Evolutionary conservation across 2,329 filamentous ascomycete genomes (phyloP).

Genomic region (Pseudocercospora crystallina): DNA sequence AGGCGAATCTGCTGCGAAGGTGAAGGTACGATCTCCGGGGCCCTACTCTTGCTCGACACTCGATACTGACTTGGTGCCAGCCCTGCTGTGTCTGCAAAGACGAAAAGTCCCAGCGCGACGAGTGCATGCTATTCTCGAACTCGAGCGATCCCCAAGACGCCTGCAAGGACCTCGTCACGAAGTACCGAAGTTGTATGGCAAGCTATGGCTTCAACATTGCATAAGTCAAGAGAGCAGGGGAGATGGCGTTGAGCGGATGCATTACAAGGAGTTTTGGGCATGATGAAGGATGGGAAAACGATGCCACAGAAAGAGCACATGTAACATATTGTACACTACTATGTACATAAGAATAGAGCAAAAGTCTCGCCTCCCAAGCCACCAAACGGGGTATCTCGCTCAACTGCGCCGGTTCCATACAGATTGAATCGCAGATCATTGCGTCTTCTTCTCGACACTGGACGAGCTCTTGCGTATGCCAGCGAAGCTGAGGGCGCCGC

Average conservation of each 20-base stretch:
- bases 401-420: no score
- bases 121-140: slow-evolving; percentile 98
- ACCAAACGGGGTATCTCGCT: no score
- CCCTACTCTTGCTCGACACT: neutral
- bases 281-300: slow-evolving; percentile 4
- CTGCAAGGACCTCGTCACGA: slow-evolving; percentile 77
- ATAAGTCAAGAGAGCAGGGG: slow-evolving; percentile 10
- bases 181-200: slow-evolving; percentile 90
- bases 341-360: slow-evolving; percentile 10
- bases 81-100: slow-evolving; percentile 98
- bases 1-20: slow-evolving; percentile 41
- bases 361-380: slow-evolving; percentile 7
- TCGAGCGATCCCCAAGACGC: slow-evolving; percentile 78
- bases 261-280: neutral
- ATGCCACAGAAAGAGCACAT: slow-evolving; percentile 4
- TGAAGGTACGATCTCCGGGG: slow-evolving; percentile 38
- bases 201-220: slow-evolving; percentile 79
- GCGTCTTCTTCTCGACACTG: slow-evolving; percentile 40
- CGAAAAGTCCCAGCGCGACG: slow-evolving; percentile 87
- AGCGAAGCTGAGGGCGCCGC: slow-evolving; percentile 43
- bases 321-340: slow-evolving; percentile 19
- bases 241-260: slow-evolving; percentile 4
- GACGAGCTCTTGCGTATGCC: slow-evolving; percentile 18
- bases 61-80: slow-evolving; percentile 45
- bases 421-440: slow-evolving; percentile 25